Evolutionary conservation across 176 grass and related monocot species (phyloP).

Genomic region (Typha latifolia): DNA sequence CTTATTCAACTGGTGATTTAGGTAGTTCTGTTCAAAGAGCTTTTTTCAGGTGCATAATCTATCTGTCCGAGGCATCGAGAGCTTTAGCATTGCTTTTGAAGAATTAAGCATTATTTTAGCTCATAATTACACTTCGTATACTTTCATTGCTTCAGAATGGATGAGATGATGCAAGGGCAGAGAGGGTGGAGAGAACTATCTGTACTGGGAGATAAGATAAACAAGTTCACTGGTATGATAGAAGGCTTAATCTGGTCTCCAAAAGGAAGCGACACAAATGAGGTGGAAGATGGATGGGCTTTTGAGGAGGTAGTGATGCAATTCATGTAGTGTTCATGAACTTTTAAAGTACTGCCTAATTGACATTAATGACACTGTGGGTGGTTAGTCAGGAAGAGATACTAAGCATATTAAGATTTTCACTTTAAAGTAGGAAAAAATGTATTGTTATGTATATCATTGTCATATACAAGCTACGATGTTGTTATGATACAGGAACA

Average conservation of each 20-base stretch:
- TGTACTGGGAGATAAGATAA: conserved; percentile 81
- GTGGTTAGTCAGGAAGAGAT: too few relatives aligned
- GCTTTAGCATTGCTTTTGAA: neutral
- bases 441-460: too few relatives aligned
- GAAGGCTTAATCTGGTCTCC: conserved; percentile 95
- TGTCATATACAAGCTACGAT: too few relatives aligned
- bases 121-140: conserved; percentile 12
- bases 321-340: neutral
- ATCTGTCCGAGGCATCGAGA: neutral
- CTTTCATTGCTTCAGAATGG: conserved; percentile 61
- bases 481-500: too few relatives aligned
- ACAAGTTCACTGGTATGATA: conserved; percentile 77
- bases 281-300: conserved; percentile 62
- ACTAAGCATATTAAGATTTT: too few relatives aligned
- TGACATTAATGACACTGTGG: neutral
- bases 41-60: conserved; percentile 72
- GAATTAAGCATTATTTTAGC: conserved; percentile 1
- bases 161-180: conserved; percentile 97
- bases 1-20: conserved; percentile 60
- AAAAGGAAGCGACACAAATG: conserved; percentile 38
- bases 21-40: conserved; percentile 47
- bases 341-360: neutral
- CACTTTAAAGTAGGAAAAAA: too few relatives aligned
- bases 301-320: conserved; percentile 16
- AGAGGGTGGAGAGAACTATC: conserved; percentile 94